Base-by-base conservation (phyloP, 176 grass and related monocot species). In the Ensete ventricosum region DNA sequence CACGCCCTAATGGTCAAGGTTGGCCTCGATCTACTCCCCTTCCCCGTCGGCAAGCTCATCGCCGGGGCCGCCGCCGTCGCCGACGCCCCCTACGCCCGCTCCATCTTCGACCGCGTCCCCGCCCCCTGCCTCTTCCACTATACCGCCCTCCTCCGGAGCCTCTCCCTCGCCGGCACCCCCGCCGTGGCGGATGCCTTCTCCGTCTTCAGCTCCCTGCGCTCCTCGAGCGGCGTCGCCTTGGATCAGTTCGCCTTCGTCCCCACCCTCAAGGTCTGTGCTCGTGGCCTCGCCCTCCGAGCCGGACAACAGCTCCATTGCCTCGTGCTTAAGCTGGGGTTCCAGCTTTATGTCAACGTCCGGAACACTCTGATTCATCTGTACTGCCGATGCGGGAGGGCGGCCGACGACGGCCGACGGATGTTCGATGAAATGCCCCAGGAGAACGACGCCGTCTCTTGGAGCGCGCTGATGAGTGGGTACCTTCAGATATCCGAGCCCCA, bases 341-440 rank as follows among this genome's bases (percentile, higher is more conserved):
- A 22, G 1, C 73, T 72, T 20, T 50, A 85, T 2, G 11, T 85
- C 7, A 80, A 76, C 74, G 77, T 91, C 9, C 66, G 82, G 16
- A 91, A 91, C 66, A 83, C 72, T 14, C 64, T 91, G 57, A 85
- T 81, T 77, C 85, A 88, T 4, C 82, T 88, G 24, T 92, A 92
- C 69, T 72, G 76, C 79, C 13, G 77, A 21, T 57, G 82, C 0
- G 76, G 72, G 13, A 6, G 76, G 9, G 13, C 11, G 62, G 59
- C 67, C 62, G 76, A 1, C 0, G 69, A 76, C 16, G 84, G 79
- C 48, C 73, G 79, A 52, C 76, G 55, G 49, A 0, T 83, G 69
- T 92, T 87, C 79, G 86, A 84, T 1, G 86, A 80, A 89, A 84
- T 92, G 74, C 74, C 74, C 64, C 29, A 12, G 14, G 13, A 58